Conservation (phyloP, 2,329 filamentous ascomycete genomes). For the Aspergillus ochraceus region DNA sequence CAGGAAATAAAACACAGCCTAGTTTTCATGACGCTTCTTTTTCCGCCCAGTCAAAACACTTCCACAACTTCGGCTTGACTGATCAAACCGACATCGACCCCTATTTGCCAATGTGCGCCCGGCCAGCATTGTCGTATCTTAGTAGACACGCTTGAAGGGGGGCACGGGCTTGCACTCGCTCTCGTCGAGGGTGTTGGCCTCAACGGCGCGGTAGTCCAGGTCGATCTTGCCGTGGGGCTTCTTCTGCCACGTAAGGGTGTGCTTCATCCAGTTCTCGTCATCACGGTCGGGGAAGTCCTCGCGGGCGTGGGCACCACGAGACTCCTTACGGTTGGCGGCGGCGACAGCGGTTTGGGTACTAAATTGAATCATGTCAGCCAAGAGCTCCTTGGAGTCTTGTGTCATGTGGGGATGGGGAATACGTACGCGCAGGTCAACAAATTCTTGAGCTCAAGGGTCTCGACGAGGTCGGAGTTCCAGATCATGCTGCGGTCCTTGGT, state of each 20-base stretch:
- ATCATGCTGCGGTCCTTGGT: slow-evolving; percentile 99
- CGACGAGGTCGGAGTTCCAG: slow-evolving; percentile 97
- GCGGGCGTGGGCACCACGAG: slow-evolving; percentile 91
- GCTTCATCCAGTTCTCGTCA: slow-evolving; percentile 98
- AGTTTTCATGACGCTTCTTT: slow-evolving; percentile 35
- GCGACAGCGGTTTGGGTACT: slow-evolving; percentile 87
- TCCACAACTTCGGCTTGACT: neutral
- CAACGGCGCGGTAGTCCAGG: slow-evolving; percentile 81
- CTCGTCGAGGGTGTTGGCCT: slow-evolving; percentile 83
- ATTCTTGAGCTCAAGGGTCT: slow-evolving; percentile 94
- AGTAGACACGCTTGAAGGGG: slow-evolving; percentile 77
- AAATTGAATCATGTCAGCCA: slow-evolving; percentile 12
- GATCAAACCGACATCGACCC: neutral
- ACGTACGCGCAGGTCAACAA: slow-evolving; percentile 93
- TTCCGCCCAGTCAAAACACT: slow-evolving; percentile 18
- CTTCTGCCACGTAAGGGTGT: slow-evolving; percentile 96
- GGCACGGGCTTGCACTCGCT: slow-evolving; percentile 94
- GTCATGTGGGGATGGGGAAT: slow-evolving; percentile 5
- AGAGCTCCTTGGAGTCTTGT: slow-evolving; percentile 5
- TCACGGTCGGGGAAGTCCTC: slow-evolving; percentile 96
- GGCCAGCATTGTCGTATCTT: slow-evolving; percentile 20
- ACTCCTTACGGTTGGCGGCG: slow-evolving; percentile 94
- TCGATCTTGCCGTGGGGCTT: slow-evolving; percentile 83
- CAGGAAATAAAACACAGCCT: slow-evolving; percentile 27
- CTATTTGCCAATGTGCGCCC: neutral